Evolutionary conservation across 2,329 filamentous ascomycete species (phyloP), one percentile per base, ranked within the genome.

Genomic region (Ophiostoma australiae): DNA sequence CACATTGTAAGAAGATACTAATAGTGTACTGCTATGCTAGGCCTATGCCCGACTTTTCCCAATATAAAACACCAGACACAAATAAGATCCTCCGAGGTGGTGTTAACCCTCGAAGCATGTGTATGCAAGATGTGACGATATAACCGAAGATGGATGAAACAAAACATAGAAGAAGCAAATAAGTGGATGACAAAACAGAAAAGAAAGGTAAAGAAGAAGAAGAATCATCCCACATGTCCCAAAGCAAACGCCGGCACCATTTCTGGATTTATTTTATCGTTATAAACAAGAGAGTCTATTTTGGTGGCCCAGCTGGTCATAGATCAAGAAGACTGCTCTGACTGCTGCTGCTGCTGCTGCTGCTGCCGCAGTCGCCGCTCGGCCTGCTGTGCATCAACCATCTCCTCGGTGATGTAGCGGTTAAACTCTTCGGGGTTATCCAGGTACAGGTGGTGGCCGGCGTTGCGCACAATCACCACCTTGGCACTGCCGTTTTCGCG

Each of bases 401-500:
- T 76, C 75, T 89, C 86, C 73, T 83, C 82, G 20, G 78, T 79
- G 13, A 89, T 79, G 66, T 83, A 80, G 2, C 82, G 76, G 77
- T 88, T 89, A 76, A 88, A 89, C 69, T 84, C 82, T 0, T 86
- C 82, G 0, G 86, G 81, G 73, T 88, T 88, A 74, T 89, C 86
- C 35, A 89, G 79, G 77, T 88, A 88, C 10, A 89, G 76, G 76
- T 89, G 86, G 68, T 89, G 86, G 0, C 86, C 86, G 0, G 86
- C 84, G 75, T 85, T 85, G 72, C 78, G 79, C 17, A 99, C 90
- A 41, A 97, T 84, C 5, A 94, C 80, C 0, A 98, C 94, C 80
- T 91, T 95, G 10, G 91, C 91, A 61, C 88, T 88, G 4, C 94
- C 94, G 70, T 92, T 91, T 77, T 97, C 94, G 3, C 81, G 82